Base-by-base conservation (phyloP, 2,329 filamentous ascomycete species). In the Fusarium hostae region DNA sequence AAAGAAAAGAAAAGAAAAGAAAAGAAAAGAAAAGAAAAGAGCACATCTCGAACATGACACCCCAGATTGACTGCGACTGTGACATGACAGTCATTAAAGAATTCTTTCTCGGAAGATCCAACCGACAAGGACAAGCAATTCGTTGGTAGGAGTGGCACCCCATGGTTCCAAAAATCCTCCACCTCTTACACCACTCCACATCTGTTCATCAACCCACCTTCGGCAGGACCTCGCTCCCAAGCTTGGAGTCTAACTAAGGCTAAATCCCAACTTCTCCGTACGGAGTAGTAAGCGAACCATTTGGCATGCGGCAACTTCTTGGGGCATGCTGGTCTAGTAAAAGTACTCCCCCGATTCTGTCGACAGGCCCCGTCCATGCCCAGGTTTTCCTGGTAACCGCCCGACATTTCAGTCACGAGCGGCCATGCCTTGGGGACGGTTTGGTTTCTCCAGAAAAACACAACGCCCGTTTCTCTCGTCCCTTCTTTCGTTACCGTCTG, bases 141-240 rank as follows among this genome's bases (percentile, higher is more conserved):
- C 41, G 57, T 60, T 55, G 51, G 56, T 57, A 64, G 41, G 52
- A 65, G 64, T 71, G 68, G 59, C 69, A 71, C 69, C 63, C 72
- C 65, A 73, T 69, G 68, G 54, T 63, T 59, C 63, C 54, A 48
- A 72, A 52, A 73, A 65, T 75, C 68, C 72, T 72, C 75, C 74
- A 76, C 70, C 70, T 73, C 67, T 72, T 73, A 68, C 70, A 70
- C 68, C 71, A 64, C 70, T 76, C 75, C 75, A 75, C 75, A 75
- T 76, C 75, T 77, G 71, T 73, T 68, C 73, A 71, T 74, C 74
- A 69, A 77, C 73, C 74, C 75, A 73, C 73, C 75, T 65, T 77
- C 75, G 75, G 75, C 75, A 75, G 75, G 75, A 77, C 75, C 71
- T 77, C 72, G 75, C 74, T 76, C 71, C 30, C 66, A 75, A 74